phyloP scores from a whole-genome alignment of 2,329 filamentous ascomycete genomes.

The Tolypocladium guangdongense region DNA sequence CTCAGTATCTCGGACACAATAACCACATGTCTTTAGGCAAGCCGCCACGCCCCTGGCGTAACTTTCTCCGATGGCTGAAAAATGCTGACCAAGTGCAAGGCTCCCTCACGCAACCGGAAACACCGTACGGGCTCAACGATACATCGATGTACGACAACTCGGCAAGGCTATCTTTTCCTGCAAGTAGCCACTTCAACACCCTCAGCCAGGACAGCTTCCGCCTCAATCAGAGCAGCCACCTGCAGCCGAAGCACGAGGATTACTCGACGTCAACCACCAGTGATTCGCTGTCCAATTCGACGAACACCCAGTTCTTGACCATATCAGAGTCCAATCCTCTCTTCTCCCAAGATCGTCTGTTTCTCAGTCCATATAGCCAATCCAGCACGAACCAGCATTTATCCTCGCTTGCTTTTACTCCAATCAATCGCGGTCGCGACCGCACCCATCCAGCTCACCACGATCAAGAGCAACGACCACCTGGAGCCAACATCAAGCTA shows the following conservation, averaged over 20 bases:
- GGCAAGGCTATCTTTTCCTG: constrained; percentile 16
- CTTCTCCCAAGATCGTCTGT: constrained; percentile 19
- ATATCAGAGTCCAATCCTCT: constrained; percentile 21
- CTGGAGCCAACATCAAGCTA: constrained; percentile 11
- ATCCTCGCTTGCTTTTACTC: constrained; percentile 17
- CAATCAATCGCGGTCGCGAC: constrained; percentile 15
- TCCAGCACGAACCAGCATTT: constrained; percentile 10
- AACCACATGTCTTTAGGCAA: constrained; percentile 6
- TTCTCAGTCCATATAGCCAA: constrained; percentile 16
- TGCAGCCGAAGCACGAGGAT: constrained; percentile 17
- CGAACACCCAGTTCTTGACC: constrained; percentile 14
- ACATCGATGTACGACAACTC: constrained; percentile 18
- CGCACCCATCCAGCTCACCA: constrained; percentile 8
- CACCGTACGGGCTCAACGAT: constrained; percentile 18
- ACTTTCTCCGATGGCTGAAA: too few species aligned
- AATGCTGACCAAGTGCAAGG: constrained; percentile 10
- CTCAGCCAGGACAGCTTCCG: constrained; percentile 16
- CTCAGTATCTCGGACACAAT: constrained; percentile 7
- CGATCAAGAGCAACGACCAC: constrained; percentile 3
- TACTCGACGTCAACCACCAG: constrained; percentile 9
- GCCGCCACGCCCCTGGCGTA: neutral
- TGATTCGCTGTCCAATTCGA: constrained; percentile 10
- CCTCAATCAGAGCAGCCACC: constrained; percentile 10
- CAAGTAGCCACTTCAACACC: constrained; percentile 12
- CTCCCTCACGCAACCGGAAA: constrained; percentile 15